Percentiles rank a stretch among this genome's conserved stretches.
These are phyloP conservation scores for Oryza australiensis DNA, from an alignment of 176 grass and related monocot species.

Conservation along the genomic window DNA sequence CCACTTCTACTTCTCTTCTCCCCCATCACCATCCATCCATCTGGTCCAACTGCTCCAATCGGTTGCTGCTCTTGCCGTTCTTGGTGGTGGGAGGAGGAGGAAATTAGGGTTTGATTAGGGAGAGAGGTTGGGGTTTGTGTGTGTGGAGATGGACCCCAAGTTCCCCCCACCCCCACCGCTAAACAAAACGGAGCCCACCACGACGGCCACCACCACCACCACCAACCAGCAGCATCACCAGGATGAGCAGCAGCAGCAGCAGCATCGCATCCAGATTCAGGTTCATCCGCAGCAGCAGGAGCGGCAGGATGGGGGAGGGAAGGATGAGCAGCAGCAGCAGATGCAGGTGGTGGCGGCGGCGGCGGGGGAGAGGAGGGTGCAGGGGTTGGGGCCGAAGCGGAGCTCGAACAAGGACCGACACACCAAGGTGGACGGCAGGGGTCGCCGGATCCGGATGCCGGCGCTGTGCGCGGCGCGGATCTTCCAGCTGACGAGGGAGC, in stretches of 20 bases:
- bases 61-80: not conserved
- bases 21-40: conserved; percentile 4
- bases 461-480: conserved; percentile 83
- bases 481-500: conserved; percentile 80
- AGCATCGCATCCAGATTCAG: conserved; percentile 48
- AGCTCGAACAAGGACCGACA: conserved; percentile 91
- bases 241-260: conserved; percentile 26
- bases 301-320: conserved; percentile 24
- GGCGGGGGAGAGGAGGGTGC: conserved; percentile 48
- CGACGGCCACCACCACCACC: conserved; percentile 27
- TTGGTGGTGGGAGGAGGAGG: not conserved
- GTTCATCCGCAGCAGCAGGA: conserved; percentile 36
- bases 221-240: conserved; percentile 44
- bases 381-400: conserved; percentile 64
- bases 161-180: conserved; percentile 65
- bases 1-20: not conserved
- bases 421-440: conserved; percentile 84
- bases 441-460: conserved; percentile 83
- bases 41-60: not conserved
- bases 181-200: conserved; percentile 74
- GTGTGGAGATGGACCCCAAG: conserved; percentile 62
- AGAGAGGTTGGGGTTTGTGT: not conserved
- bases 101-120: not conserved
- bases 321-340: conserved; percentile 25
- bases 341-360: conserved; percentile 14